phyloP scores from a whole-genome alignment of 352 stramenopile species.

The Pythium utonaiense region DNA sequence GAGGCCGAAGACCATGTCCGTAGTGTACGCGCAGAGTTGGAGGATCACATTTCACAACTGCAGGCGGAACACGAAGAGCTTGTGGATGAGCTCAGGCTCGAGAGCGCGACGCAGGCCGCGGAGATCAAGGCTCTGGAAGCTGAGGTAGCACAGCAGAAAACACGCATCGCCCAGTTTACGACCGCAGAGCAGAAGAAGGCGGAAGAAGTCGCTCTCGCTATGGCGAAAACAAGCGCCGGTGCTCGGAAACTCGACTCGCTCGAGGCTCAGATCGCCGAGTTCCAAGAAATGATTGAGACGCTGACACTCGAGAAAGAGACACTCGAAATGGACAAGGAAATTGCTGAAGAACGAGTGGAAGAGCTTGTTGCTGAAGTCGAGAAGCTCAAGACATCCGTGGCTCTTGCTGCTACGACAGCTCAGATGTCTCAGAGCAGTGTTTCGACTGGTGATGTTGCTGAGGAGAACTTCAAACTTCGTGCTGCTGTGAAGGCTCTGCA shows the following conservation, averaged over 20 bases:
- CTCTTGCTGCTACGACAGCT: constrained; percentile 39
- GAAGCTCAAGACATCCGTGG: constrained; percentile 62
- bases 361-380: constrained; percentile 72
- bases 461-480: constrained; percentile 85
- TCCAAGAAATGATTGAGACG: constrained; percentile 83
- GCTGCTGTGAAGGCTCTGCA: constrained; percentile 80
- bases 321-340: constrained; percentile 87
- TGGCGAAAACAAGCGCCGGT: constrained; percentile 65
- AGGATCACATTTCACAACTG: constrained; percentile 59
- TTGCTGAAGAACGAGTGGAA: constrained; percentile 78
- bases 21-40: constrained; percentile 50
- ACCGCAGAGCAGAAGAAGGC: constrained; percentile 69
- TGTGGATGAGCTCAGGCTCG: constrained; percentile 46
- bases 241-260: constrained; percentile 68
- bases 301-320: constrained; percentile 86
- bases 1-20: constrained; percentile 64
- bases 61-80: constrained; percentile 53
- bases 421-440: constrained; percentile 33
- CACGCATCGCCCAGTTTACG: constrained; percentile 62
- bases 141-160: constrained; percentile 67
- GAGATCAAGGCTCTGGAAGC: constrained; percentile 63
- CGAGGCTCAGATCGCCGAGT: constrained; percentile 60
- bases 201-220: constrained; percentile 66
- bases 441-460: constrained; percentile 37
- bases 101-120: constrained; percentile 55